Percentiles rank a stretch among this genome's conserved stretches.
phyloP scores from a whole-genome alignment of 495 filamentous ascomycete genomes.

The Hyaloscypha variabilis region DNA sequence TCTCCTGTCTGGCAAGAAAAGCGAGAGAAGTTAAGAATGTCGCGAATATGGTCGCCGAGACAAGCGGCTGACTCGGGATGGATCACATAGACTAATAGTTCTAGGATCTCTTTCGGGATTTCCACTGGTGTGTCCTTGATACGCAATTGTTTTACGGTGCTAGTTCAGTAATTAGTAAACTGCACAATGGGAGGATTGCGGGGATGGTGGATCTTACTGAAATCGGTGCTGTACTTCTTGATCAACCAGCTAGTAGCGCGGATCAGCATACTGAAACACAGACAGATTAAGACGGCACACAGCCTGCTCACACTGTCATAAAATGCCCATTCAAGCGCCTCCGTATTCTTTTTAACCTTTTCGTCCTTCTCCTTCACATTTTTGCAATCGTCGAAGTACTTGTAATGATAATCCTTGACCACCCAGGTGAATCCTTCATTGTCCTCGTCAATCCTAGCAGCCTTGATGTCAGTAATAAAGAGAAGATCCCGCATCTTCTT shows the following conservation, averaged over 20 bases:
- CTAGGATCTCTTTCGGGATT: not conserved
- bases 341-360: not conserved
- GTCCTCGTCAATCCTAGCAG: not conserved
- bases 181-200: not conserved
- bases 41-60: not conserved
- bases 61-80: not conserved
- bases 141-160: not conserved
- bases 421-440: not conserved
- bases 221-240: slow-evolving; percentile 4
- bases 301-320: not conserved
- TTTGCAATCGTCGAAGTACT: not conserved
- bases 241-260: not conserved
- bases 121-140: not conserved
- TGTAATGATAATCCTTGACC: not conserved
- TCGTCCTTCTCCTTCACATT: not conserved
- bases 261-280: not conserved
- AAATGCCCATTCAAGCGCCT: not conserved
- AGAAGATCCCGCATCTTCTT: not conserved
- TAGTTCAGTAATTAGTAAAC: not conserved
- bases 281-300: not conserved
- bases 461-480: not conserved
- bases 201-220: not conserved
- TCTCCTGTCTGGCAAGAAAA: slow-evolving; percentile 6
- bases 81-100: not conserved
- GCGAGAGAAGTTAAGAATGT: slow-evolving; percentile 1